Evolutionary conservation across 2,329 filamentous ascomycete genomes (phyloP).

Genomic region (Epichloe hybrida): DNA sequence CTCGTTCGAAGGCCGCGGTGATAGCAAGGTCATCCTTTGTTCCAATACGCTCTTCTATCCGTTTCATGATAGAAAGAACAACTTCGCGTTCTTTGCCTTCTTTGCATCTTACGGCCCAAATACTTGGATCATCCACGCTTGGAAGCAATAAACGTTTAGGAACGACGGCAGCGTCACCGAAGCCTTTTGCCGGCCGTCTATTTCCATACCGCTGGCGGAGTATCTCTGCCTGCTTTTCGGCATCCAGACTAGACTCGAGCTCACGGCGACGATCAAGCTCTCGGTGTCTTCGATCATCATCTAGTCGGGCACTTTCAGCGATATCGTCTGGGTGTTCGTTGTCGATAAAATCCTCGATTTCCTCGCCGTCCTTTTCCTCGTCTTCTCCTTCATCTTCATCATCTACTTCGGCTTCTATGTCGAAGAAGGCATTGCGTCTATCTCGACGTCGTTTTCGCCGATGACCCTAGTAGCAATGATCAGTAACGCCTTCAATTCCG

Average conservation of each 20-base stretch:
- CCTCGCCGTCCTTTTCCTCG: slow-evolving; percentile 78
- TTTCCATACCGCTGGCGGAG: slow-evolving; percentile 81
- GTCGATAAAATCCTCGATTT: slow-evolving; percentile 71
- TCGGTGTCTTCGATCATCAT: slow-evolving; percentile 84
- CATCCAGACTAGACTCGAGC: slow-evolving; percentile 74
- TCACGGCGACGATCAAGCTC: slow-evolving; percentile 90
- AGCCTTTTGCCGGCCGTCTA: slow-evolving; percentile 49
- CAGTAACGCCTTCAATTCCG: background rate
- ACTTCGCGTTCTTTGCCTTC: slow-evolving; percentile 93
- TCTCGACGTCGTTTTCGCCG: slow-evolving; percentile 72
- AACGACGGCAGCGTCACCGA: slow-evolving; percentile 60
- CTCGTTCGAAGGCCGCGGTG: slow-evolving; percentile 84
- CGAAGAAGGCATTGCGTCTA: slow-evolving; percentile 75
- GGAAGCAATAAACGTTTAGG: slow-evolving; percentile 80
- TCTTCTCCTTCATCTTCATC: slow-evolving; percentile 82
- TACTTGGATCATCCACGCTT: slow-evolving; percentile 87
- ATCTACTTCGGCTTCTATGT: slow-evolving; percentile 96
- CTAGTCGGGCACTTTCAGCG: slow-evolving; percentile 63
- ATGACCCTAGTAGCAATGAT: slow-evolving; percentile 32
- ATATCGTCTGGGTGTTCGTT: slow-evolving; percentile 86
- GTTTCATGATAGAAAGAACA: slow-evolving; percentile 75
- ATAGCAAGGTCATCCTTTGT: slow-evolving; percentile 74
- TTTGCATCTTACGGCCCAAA: slow-evolving; percentile 88
- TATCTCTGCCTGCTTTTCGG: slow-evolving; percentile 81
- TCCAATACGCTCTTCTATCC: slow-evolving; percentile 64